Percentiles rank a stretch among this genome's conserved stretches.
Conservation (phyloP, 192 early-diverging fungal species). For the Ambispora gerdemannii region DNA sequence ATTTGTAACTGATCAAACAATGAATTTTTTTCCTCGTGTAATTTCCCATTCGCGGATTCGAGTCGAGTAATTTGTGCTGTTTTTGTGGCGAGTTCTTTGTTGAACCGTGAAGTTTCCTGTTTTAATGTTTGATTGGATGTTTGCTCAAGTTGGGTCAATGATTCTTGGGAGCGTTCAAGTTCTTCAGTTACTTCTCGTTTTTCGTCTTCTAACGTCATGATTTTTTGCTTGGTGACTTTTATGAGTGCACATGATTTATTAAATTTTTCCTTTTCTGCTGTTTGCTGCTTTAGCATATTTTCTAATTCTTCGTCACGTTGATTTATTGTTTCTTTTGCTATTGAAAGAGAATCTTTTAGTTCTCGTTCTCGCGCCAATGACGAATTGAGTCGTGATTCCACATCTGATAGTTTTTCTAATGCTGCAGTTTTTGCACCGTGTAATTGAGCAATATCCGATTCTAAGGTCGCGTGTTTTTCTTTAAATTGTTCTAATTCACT, state of each 20-base stretch:
- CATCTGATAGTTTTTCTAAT: slow-evolving; percentile 40
- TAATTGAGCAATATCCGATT: slow-evolving; percentile 37
- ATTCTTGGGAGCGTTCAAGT: slow-evolving; percentile 34
- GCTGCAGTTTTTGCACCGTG: slow-evolving; percentile 40
- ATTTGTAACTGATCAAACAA: slow-evolving; percentile 57
- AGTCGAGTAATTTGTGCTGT: slow-evolving; percentile 41
- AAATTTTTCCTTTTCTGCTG: slow-evolving; percentile 47
- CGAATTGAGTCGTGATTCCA: slow-evolving; percentile 36
- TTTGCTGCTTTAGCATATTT: slow-evolving; percentile 34
- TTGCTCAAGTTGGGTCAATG: slow-evolving; percentile 34
- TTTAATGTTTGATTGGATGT: slow-evolving; percentile 30
- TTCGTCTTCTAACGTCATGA: slow-evolving; percentile 52
- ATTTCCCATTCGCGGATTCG: slow-evolving; percentile 43
- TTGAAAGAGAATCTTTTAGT: slow-evolving; percentile 46
- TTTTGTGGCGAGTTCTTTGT: slow-evolving; percentile 27
- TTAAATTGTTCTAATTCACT: slow-evolving; percentile 23
- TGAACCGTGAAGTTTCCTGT: slow-evolving; percentile 28
- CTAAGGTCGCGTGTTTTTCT: slow-evolving; percentile 34
- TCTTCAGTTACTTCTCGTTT: slow-evolving; percentile 45
- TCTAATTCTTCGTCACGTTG: slow-evolving; percentile 47
- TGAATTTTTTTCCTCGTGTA: slow-evolving; percentile 43
- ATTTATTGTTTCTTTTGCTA: slow-evolving; percentile 47
- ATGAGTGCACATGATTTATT: slow-evolving; percentile 44
- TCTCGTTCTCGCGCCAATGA: slow-evolving; percentile 39
- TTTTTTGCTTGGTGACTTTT: slow-evolving; percentile 51